Evolutionary conservation across 495 filamentous ascomycete genomes (phyloP).

Genomic region (Aspergillus incahuasiensis): DNA sequence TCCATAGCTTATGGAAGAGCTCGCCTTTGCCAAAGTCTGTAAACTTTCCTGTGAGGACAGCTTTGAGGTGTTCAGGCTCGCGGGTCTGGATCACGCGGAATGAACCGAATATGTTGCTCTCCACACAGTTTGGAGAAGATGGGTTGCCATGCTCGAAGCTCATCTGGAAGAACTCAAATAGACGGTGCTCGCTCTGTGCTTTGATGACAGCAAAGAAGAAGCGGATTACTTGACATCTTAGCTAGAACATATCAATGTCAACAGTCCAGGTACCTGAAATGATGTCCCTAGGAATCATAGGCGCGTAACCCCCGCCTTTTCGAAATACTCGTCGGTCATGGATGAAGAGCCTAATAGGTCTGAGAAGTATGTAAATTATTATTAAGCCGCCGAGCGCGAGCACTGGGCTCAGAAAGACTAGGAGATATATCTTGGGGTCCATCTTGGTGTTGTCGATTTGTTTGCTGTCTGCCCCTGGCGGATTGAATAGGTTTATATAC

Average conservation of each 20-base stretch:
- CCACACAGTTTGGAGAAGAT: constrained; percentile 9
- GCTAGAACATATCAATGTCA: neutral
- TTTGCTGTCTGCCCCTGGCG: neutral
- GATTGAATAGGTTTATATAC: neutral
- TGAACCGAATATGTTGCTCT: constrained; percentile 5
- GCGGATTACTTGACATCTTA: constrained; percentile 5
- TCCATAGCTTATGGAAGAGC: constrained; percentile 45
- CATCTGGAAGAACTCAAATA: constrained; percentile 1
- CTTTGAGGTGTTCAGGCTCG: constrained; percentile 41
- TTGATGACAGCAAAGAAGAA: constrained; percentile 3
- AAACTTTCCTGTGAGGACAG: constrained; percentile 53
- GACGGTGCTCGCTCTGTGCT: constrained; percentile 3
- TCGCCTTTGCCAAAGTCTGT: constrained; percentile 52
- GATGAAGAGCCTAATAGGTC: neutral
- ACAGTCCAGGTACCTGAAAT: constrained; percentile 5
- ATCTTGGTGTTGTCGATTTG: neutral
- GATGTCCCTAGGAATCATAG: constrained; percentile 4
- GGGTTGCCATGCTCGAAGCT: neutral
- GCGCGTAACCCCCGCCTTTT: constrained; percentile 3
- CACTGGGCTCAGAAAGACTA: neutral
- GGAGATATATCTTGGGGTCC: neutral
- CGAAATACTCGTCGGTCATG: constrained; percentile 5
- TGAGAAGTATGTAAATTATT: neutral
- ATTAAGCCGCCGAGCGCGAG: neutral
- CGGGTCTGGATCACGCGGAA: constrained; percentile 4